Evolutionary conservation across 2,329 filamentous ascomycete species (phyloP).

Genomic region (Drechmeria coniospora): DNA sequence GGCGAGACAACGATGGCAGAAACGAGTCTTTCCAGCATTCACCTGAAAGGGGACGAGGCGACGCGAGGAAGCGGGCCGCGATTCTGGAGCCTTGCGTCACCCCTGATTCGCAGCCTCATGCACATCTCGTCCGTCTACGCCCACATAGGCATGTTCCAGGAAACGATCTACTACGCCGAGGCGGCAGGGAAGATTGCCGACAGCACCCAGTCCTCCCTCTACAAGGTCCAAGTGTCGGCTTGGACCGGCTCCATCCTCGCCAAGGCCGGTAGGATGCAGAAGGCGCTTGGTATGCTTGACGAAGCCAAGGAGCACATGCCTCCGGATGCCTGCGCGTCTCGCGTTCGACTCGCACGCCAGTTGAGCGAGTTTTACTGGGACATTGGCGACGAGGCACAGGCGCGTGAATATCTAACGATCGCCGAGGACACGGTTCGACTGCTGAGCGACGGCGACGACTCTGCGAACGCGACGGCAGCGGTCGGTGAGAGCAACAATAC

Average conservation of each 20-base stretch:
- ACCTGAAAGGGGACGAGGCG: constrained; percentile 8
- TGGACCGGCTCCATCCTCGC: constrained; percentile 41
- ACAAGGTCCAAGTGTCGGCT: constrained; percentile 36
- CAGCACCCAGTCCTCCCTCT: constrained; percentile 47
- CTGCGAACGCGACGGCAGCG: background rate
- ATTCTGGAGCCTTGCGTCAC: constrained; percentile 67
- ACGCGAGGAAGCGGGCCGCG: constrained; percentile 31
- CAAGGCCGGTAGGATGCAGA: constrained; percentile 41
- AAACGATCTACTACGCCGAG: constrained; percentile 77
- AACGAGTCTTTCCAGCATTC: constrained; percentile 12
- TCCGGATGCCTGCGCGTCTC: constrained; percentile 18
- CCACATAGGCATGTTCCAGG: constrained; percentile 73
- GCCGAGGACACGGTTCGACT: constrained; percentile 32
- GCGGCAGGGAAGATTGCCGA: constrained; percentile 65
- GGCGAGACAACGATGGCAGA: constrained; percentile 15
- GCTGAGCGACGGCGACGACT: constrained; percentile 13
- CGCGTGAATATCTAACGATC: constrained; percentile 26
- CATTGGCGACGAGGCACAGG: constrained; percentile 27
- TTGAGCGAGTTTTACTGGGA: constrained; percentile 41
- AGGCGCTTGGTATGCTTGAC: constrained; percentile 38
- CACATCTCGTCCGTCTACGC: constrained; percentile 67
- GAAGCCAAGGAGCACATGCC: constrained; percentile 38
- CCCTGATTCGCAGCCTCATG: constrained; percentile 54
- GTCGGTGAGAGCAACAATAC: background rate
- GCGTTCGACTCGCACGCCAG: constrained; percentile 33